Conservation (phyloP, 768 basidiomycete genomes). For the Sporobolomyces roseus region DNA sequence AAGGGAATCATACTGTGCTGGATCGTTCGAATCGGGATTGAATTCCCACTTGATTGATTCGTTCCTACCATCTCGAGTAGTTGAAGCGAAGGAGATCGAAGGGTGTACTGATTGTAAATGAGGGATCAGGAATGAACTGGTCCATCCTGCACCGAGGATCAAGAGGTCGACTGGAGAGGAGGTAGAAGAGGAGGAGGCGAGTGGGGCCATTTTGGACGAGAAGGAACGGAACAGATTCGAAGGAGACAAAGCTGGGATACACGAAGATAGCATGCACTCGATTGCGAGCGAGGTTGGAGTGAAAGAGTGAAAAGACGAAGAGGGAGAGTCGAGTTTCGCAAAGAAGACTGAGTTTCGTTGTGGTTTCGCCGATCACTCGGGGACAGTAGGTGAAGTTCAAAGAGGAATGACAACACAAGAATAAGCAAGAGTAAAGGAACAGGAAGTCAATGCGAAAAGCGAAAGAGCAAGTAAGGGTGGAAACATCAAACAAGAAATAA, state of each 20-base stretch:
- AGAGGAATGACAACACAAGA: neutral
- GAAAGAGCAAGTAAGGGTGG: neutral
- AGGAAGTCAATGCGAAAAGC: neutral
- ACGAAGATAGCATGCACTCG: slow-evolving; percentile 13
- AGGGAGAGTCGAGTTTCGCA: neutral
- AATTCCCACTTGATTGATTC: slow-evolving; percentile 59
- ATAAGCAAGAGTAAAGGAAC: no score
- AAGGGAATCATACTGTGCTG: slow-evolving; percentile 53
- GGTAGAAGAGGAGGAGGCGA: neutral
- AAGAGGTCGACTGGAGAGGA: slow-evolving; percentile 54
- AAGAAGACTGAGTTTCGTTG: no score
- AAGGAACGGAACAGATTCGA: neutral
- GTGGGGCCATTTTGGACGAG: neutral
- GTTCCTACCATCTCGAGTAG: slow-evolving; percentile 57
- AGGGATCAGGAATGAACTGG: slow-evolving; percentile 60
- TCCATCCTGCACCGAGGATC: slow-evolving; percentile 67
- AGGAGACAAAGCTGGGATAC: neutral
- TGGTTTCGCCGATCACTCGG: no score
- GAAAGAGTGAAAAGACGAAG: neutral
- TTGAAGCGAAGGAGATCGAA: slow-evolving; percentile 47
- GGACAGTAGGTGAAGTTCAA: no score
- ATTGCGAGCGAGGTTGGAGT: neutral
- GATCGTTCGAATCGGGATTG: slow-evolving; percentile 55
- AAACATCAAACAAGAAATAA: neutral
- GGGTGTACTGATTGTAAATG: slow-evolving; percentile 50